Conservation (phyloP, 495 filamentous ascomycete genomes). For the Penicillium cataractarum region DNA sequence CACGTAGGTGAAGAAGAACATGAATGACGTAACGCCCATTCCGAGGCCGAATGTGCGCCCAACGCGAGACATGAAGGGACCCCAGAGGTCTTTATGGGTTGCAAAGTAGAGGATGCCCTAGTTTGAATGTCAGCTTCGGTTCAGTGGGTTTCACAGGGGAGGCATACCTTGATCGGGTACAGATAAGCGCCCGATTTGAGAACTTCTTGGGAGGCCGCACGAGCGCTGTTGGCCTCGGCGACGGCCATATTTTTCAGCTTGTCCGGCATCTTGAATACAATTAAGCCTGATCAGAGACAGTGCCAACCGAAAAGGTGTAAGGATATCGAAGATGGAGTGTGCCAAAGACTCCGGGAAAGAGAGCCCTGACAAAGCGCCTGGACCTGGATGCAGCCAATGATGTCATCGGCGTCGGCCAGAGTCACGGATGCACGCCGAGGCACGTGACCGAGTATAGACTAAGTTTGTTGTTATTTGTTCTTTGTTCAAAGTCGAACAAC, state of each 20-base stretch:
- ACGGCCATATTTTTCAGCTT: conserved; percentile 46
- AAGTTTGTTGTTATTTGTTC: too few species aligned
- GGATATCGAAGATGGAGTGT: background rate
- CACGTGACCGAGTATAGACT: background rate
- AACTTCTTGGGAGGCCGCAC: conserved; percentile 60
- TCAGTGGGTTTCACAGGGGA: too few species aligned
- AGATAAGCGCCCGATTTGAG: conserved; percentile 76
- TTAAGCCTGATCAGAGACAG: background rate
- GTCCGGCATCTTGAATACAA: conserved; percentile 38
- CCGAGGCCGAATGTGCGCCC: conserved; percentile 71
- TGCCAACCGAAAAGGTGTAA: background rate
- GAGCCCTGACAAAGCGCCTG: background rate
- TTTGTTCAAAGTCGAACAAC: too few species aligned
- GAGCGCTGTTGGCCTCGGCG: conserved; percentile 44
- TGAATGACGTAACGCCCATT: conserved; percentile 67
- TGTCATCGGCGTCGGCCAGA: background rate
- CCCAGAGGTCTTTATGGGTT: conserved; percentile 47
- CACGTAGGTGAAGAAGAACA: conserved; percentile 91
- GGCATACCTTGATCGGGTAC: conserved; percentile 76
- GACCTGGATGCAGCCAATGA: background rate
- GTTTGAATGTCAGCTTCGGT: background rate
- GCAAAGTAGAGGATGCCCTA: conserved; percentile 81
- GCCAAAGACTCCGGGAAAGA: too few species aligned
- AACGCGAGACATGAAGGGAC: conserved; percentile 71
- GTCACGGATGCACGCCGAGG: background rate